A percentile compares a stretch with the other conserved stretches of the same genome.
Evolutionary conservation across 2,329 filamentous ascomycete genomes (phyloP).

Genomic region (Cladorrhinum sp.): DNA sequence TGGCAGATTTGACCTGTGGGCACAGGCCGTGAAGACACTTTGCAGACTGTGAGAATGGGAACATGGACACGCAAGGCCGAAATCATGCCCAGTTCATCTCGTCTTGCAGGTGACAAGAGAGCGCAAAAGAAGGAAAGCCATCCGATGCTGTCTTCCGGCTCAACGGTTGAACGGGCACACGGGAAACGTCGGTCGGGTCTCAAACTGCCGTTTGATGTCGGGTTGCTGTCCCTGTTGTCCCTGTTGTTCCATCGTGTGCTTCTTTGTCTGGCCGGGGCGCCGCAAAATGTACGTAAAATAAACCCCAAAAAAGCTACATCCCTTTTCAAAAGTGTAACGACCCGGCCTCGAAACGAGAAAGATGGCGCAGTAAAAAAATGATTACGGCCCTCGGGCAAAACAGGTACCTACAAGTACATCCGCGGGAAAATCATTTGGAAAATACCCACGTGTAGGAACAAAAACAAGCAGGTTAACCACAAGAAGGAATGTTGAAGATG

Average conservation of each 20-base stretch:
- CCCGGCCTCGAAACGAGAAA: constrained; percentile 6
- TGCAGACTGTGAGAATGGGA: too few relatives aligned
- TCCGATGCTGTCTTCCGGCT: not conserved
- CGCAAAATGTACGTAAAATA: constrained; percentile 10
- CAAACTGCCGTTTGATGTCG: constrained; percentile 2
- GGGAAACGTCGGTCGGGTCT: not conserved
- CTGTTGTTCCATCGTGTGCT: not conserved
- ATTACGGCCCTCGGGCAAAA: not conserved
- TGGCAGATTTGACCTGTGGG: not conserved
- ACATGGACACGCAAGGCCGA: not conserved
- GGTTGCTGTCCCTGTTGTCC: not conserved
- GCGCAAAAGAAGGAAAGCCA: not conserved
- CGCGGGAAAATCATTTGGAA: not conserved
- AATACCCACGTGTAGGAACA: too few relatives aligned
- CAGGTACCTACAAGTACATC: not conserved
- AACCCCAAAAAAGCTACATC: constrained; percentile 9
- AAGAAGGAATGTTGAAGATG: not conserved
- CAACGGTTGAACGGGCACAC: not conserved
- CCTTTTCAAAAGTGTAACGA: constrained; percentile 3
- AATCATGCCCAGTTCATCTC: not conserved
- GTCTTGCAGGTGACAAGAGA: not conserved
- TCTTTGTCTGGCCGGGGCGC: constrained; percentile 3
- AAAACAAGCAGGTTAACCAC: not conserved
- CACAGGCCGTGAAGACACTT: too few relatives aligned
- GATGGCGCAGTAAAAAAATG: constrained; percentile 1